These are phyloP conservation scores for Aspergillus egyptiacus DNA, from an alignment of 495 filamentous ascomycete genomes.

Conservation along the genomic window DNA sequence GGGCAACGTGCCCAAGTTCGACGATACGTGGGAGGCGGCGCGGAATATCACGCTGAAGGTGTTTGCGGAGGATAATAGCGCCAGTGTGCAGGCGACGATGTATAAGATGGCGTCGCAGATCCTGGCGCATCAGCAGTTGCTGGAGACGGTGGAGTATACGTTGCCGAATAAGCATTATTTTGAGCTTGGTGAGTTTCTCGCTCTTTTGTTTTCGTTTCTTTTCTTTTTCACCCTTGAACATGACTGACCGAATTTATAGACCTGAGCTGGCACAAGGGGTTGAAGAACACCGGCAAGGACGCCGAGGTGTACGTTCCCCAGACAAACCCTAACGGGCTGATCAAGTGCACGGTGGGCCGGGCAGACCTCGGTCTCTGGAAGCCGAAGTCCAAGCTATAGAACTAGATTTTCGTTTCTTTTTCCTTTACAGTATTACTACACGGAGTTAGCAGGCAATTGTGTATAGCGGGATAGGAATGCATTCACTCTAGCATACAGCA, in stretches of 20 bases:
- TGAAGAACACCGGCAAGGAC: slow-evolving; percentile 95
- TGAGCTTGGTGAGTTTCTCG: slow-evolving; percentile 72
- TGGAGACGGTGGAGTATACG: slow-evolving; percentile 70
- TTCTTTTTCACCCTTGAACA: background rate
- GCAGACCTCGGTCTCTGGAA: slow-evolving; percentile 23
- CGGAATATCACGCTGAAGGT: slow-evolving; percentile 79
- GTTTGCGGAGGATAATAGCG: slow-evolving; percentile 86
- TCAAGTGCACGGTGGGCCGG: slow-evolving; percentile 86
- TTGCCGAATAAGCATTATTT: slow-evolving; percentile 99
- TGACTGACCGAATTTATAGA: slow-evolving; percentile 47
- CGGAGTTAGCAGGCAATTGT: slow-evolving; percentile 20
- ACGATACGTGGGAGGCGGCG: slow-evolving; percentile 68
- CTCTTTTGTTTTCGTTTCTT: background rate
- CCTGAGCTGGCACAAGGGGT: slow-evolving; percentile 91
- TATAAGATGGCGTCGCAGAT: slow-evolving; percentile 96
- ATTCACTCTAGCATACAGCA: slow-evolving; percentile 2
- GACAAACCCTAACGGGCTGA: slow-evolving; percentile 87
- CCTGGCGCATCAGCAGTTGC: slow-evolving; percentile 63
- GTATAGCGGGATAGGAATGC: slow-evolving; percentile 22
- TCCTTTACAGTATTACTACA: no score
- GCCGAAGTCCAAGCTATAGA: slow-evolving; percentile 38
- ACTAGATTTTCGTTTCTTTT: no score
- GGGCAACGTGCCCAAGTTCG: slow-evolving; percentile 59
- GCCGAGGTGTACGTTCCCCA: slow-evolving; percentile 95
- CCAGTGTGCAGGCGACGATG: slow-evolving; percentile 95